Evolutionary conservation across 2,329 filamentous ascomycete genomes (phyloP).

Genomic region (Fusarium sp.): DNA sequence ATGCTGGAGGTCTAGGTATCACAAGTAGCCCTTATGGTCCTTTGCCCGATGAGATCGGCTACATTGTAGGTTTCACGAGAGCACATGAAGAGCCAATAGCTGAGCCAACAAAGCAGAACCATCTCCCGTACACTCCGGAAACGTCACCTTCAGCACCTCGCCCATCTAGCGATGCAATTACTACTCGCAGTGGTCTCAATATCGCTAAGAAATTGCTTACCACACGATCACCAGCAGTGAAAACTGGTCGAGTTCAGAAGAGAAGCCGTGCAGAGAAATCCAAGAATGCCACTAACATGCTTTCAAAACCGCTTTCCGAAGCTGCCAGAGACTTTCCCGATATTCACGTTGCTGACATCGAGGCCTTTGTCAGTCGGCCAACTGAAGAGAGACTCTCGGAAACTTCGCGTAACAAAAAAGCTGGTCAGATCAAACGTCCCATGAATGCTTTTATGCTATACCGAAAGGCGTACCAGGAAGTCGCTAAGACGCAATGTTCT

Average conservation of each 20-base stretch:
- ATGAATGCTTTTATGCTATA: conserved; percentile 99
- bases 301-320: conserved; percentile 74
- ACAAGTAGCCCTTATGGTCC: conserved; percentile 29
- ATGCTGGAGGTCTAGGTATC: conserved; percentile 7
- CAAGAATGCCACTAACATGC: conserved; percentile 52
- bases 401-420: conserved; percentile 68
- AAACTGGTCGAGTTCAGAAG: conserved; percentile 36
- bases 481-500: conserved; percentile 80
- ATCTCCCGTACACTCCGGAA: conserved; percentile 53
- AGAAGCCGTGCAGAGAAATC: conserved; percentile 44
- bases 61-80: conserved; percentile 24
- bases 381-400: conserved; percentile 72
- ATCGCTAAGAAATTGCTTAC: conserved; percentile 36
- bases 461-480: conserved; percentile 87
- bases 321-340: conserved; percentile 69
- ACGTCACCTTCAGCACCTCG: conserved; percentile 57
- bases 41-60: conserved; percentile 32
- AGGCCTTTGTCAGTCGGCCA: conserved; percentile 77
- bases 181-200: conserved; percentile 49
- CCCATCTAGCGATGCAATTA: conserved; percentile 40
- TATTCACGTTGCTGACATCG: conserved; percentile 78
- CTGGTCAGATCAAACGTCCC: conserved; percentile 84
- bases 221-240: conserved; percentile 23
- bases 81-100: background rate
- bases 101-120: conserved; percentile 20